Evolutionary conservation across 805 yeast species (phyloP).

Genomic region (Hanseniaspora thailandica): DNA sequence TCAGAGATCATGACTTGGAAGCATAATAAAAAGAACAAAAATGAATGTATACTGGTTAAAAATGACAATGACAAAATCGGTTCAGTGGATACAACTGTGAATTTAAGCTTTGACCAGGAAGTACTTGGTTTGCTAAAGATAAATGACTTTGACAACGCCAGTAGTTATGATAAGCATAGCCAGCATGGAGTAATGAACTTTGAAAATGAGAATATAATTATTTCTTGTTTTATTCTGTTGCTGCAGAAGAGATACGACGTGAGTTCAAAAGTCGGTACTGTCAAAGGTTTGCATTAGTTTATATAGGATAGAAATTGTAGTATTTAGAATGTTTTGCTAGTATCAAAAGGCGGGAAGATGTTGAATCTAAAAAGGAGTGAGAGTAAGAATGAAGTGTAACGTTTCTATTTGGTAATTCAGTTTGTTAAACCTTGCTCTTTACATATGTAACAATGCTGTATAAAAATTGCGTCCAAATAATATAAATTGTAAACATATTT

Average conservation of each 20-base stretch:
- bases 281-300: background rate
- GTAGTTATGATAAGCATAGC: background rate
- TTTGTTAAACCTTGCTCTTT: no score
- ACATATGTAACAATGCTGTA: no score
- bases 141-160: background rate
- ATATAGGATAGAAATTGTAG: background rate
- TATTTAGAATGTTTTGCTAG: no score
- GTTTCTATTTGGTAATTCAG: no score
- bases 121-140: background rate
- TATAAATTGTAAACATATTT: no score
- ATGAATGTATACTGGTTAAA: background rate
- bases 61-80: background rate
- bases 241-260: background rate
- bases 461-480: no score
- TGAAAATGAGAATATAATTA: background rate
- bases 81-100: background rate
- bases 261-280: background rate
- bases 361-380: no score
- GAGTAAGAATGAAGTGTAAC: no score
- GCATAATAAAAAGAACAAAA: background rate
- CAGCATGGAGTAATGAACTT: background rate
- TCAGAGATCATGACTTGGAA: background rate
- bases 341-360: no score
- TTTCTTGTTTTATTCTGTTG: background rate
- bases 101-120: background rate